Evolutionary conservation across 2,329 filamentous ascomycete species (phyloP).

Genomic region (Westerdykella ornata): DNA sequence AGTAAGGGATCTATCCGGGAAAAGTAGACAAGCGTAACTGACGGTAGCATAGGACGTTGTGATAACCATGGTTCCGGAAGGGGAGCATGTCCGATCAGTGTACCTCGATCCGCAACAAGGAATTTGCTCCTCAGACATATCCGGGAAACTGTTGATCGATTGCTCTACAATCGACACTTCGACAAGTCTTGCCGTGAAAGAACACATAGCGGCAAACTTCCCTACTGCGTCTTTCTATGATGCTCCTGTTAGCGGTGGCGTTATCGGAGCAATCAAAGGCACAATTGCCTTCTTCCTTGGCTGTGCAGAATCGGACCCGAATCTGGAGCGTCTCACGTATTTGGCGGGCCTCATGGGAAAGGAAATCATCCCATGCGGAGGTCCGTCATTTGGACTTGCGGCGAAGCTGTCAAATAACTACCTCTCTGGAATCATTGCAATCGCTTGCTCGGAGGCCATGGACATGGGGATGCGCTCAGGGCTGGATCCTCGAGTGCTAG

Average conservation of each 20-base stretch:
- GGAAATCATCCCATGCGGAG: slow-evolving; percentile 51
- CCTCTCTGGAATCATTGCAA: slow-evolving; percentile 52
- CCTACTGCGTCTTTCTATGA: slow-evolving; percentile 47
- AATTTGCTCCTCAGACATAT: slow-evolving; percentile 39
- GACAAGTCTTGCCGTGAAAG: slow-evolving; percentile 44
- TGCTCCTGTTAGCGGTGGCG: slow-evolving; percentile 49
- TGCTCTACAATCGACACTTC: slow-evolving; percentile 52
- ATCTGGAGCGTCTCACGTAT: slow-evolving; percentile 39
- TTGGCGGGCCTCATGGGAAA: slow-evolving; percentile 49
- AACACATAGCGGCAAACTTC: slow-evolving; percentile 35
- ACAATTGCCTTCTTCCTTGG: slow-evolving; percentile 53
- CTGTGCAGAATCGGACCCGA: slow-evolving; percentile 41
- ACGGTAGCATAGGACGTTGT: slow-evolving; percentile 40
- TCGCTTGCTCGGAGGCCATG: slow-evolving; percentile 53
- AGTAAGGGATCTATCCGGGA: slow-evolving; percentile 32
- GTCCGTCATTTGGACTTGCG: slow-evolving; percentile 49
- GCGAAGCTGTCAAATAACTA: slow-evolving; percentile 59
- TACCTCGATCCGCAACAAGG: slow-evolving; percentile 44
- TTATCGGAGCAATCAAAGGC: slow-evolving; percentile 47
- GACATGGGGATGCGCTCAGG: slow-evolving; percentile 55
- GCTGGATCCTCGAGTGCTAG: slow-evolving; percentile 49
- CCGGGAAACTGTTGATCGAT: slow-evolving; percentile 47
- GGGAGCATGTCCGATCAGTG: slow-evolving; percentile 46
- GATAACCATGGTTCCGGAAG: slow-evolving; percentile 51
- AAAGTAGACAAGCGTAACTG: neutral